A percentile compares a stretch with the other conserved stretches of the same genome.
Conservation (phyloP, 2,329 filamentous ascomycete genomes). For the Penicillium paneum region DNA sequence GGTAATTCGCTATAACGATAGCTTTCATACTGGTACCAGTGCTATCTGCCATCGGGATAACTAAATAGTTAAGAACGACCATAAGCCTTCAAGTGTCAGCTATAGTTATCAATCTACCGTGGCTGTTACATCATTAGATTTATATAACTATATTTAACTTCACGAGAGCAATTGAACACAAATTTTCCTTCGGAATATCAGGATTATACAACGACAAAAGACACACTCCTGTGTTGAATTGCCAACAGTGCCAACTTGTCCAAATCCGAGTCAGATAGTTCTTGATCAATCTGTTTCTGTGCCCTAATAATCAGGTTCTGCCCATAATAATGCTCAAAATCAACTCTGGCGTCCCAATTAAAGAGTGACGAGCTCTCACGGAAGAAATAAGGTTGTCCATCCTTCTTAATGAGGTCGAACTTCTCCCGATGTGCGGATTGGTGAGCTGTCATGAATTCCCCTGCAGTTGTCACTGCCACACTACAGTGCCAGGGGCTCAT, state of each 20-base stretch:
- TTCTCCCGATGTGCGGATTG: conserved; percentile 1
- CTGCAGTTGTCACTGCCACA: conserved; percentile 1
- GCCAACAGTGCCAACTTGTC: conserved; percentile 7
- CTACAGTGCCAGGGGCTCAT: conserved; percentile 12
- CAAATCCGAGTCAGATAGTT: conserved; percentile 2
- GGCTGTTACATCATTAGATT: too few relatives aligned
- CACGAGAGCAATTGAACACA: too few relatives aligned
- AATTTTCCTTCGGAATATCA: background rate
- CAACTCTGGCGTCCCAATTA: background rate
- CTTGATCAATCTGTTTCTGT: background rate
- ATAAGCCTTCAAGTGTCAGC: too few relatives aligned
- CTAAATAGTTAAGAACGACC: too few relatives aligned
- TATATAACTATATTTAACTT: too few relatives aligned
- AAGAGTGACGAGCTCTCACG: conserved; percentile 7
- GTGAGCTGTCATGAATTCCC: conserved; percentile 8
- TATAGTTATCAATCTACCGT: too few relatives aligned
- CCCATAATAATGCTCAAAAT: conserved; percentile 4
- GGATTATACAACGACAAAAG: background rate
- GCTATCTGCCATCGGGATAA: too few relatives aligned
- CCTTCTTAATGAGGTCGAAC: conserved; percentile 1
- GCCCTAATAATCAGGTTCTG: background rate
- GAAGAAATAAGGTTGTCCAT: conserved; percentile 5
- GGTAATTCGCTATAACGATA: background rate
- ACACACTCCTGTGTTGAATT: conserved; percentile 3
- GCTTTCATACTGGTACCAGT: too few relatives aligned